Evolutionary conservation across 1,139 yeast genomes (phyloP), one percentile per base, ranked within the genome.

Genomic region (Geotrichum candidum): DNA sequence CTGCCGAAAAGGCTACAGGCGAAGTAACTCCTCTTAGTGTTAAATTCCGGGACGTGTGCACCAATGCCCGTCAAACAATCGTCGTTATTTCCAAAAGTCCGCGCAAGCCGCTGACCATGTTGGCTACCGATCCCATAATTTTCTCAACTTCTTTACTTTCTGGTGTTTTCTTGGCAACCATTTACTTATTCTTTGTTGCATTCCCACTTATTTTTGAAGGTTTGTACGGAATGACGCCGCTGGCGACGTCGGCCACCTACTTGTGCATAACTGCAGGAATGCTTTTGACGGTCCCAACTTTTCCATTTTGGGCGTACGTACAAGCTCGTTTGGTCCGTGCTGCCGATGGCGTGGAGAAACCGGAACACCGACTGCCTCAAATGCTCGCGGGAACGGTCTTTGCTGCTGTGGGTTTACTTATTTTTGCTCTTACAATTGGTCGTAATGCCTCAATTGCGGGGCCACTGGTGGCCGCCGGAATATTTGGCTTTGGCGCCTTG

Each of bases 11-110:
- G 18, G 46, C 46, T 2, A 11, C 9, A 95, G 96, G 59, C 86
- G 89, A 72, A 77, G 77, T 18, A 85, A 86, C 71, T 88, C 90
- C 67, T 87, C 88, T 91, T 90, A 96, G 22, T 96, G 90, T 77
- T 95, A 88, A 75, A 96, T 90, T 75, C 89, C 90, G 10, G 3
- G 27, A 25, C 22, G 31, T 4, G 5, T 22, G 46, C 13, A 25
- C 51, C 15, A 41, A 41, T 22, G 46, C 51, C 9, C 50, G 51
- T 11, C 23, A 45, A 27, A 41, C 51, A 23, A 29, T 31, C 29
- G 22, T 56, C 13, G 23, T 78, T 13, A 71, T 80, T 5, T 61
- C 78, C 4, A 67, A 73, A 29, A 79, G 84, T 35, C 76, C 82
- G 15, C 74, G 77, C 57, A 72, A 88, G 67, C 92, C 92, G 0